Conservation (phyloP, 305 asterid genomes). For the Rubia balearica region DNA sequence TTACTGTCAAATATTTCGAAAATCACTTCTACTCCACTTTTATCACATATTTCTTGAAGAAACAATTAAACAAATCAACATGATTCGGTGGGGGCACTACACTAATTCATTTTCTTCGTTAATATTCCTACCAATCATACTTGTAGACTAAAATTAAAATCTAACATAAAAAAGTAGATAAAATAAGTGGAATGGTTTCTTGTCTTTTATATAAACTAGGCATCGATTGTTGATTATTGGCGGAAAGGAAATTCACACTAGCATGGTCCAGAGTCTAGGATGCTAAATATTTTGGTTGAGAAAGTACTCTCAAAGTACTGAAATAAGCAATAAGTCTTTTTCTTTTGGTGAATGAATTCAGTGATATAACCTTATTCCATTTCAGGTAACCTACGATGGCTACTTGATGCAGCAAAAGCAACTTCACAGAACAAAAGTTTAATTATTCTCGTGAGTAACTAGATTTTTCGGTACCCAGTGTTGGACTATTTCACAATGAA, state of each 20-base stretch:
- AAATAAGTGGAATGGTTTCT: not conserved
- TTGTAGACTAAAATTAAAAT: not conserved
- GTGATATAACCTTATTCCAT: not conserved
- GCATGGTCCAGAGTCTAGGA: not conserved
- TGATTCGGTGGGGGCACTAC: not conserved
- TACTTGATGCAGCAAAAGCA: not conserved
- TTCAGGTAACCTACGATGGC: not conserved
- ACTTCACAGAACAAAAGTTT: not conserved
- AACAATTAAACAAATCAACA: too few species aligned
- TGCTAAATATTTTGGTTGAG: not conserved
- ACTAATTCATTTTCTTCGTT: not conserved
- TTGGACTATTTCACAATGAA: not conserved
- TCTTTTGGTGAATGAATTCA: not conserved
- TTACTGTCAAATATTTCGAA: too few species aligned
- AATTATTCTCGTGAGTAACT: not conserved
- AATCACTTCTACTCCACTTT: too few species aligned
- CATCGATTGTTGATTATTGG: not conserved
- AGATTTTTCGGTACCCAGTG: not conserved
- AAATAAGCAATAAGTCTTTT: not conserved
- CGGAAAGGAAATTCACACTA: not conserved
- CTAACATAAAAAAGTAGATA: not conserved
- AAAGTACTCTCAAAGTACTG: not conserved
- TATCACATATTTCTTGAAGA: too few species aligned
- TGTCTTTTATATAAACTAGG: not conserved
- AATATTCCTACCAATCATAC: not conserved